Evolutionary conservation across 805 yeast species (phyloP).

Genomic region (Cyberlindnera subsufficiens): DNA sequence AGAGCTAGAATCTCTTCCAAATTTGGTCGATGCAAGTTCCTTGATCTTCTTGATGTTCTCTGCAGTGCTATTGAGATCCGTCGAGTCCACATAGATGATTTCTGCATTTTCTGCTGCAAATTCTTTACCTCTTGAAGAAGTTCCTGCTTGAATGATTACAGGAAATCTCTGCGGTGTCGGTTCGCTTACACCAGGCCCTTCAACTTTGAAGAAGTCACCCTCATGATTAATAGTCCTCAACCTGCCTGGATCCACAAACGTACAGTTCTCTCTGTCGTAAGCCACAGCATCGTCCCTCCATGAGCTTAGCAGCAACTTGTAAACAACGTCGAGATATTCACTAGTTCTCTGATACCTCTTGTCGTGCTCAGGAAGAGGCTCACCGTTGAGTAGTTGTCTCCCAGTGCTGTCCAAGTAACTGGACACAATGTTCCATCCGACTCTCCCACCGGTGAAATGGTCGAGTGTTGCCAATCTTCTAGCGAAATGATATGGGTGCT

Average conservation of each 20-base stretch:
- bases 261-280: constrained; percentile 15
- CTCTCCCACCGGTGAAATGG: constrained; percentile 33
- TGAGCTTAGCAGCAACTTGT: constrained; percentile 29
- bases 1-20: constrained; percentile 32
- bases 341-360: constrained; percentile 32
- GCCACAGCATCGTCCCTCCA: constrained; percentile 34
- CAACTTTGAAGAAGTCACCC: constrained; percentile 27
- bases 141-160: constrained; percentile 39
- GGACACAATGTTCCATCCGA: constrained; percentile 39
- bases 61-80: constrained; percentile 25
- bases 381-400: constrained; percentile 29
- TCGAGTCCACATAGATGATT: constrained; percentile 31
- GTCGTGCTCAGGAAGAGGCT: constrained; percentile 31
- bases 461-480: constrained; percentile 35
- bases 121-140: constrained; percentile 34
- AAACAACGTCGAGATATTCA: constrained; percentile 33
- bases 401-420: constrained; percentile 34
- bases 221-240: constrained; percentile 31
- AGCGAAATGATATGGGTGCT: constrained; percentile 34
- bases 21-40: constrained; percentile 28
- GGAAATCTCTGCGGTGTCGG: constrained; percentile 41
- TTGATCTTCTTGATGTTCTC: constrained; percentile 29
- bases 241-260: constrained; percentile 29
- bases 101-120: constrained; percentile 40
- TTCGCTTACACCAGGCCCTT: constrained; percentile 31